phyloP scores from a whole-genome alignment of 225 moss, liverwort and hornwort species.

The Physcomitrium patens region DNA sequence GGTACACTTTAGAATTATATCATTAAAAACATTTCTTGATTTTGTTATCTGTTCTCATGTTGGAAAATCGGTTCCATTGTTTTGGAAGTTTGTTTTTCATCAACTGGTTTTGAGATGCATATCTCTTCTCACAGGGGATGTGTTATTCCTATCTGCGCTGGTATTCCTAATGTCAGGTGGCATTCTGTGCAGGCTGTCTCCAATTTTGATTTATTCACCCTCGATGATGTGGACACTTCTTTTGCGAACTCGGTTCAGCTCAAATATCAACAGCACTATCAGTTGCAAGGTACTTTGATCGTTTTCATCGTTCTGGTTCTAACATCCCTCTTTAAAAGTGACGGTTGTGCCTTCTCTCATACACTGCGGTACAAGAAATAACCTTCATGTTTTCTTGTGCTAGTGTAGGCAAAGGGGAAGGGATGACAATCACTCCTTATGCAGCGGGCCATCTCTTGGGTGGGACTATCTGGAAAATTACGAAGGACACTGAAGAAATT shows the following conservation, averaged over 20 bases:
- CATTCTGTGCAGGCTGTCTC: conserved; percentile 86
- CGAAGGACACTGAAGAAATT: conserved; percentile 95
- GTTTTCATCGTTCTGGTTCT: conserved; percentile 18
- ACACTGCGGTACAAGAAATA: conserved; percentile 2
- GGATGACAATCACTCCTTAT: conserved; percentile 95
- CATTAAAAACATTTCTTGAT: not conserved
- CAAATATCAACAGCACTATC: conserved; percentile 93
- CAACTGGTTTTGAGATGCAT: conserved; percentile 7
- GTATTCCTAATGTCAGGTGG: conserved; percentile 34
- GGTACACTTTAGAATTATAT: conserved; percentile 11
- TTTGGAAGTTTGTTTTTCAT: conserved; percentile 16
- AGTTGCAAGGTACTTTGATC: conserved; percentile 65
- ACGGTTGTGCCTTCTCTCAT: not conserved
- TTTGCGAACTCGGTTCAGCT: conserved; percentile 90
- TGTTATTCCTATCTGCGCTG: conserved; percentile 3
- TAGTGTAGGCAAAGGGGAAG: conserved; percentile 90
- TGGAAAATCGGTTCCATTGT: not conserved
- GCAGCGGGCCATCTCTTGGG: conserved; percentile 95
- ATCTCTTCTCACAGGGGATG: not conserved
- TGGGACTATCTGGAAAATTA: conserved; percentile 97
- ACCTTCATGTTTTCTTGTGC: conserved; percentile 26
- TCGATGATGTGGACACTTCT: conserved; percentile 95
- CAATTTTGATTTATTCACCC: conserved; percentile 90
- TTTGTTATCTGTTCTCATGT: conserved; percentile 8
- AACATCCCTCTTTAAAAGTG: not conserved